Base-by-base conservation (phyloP, 441 rosid genomes). In the Erodium texanum region DNA sequence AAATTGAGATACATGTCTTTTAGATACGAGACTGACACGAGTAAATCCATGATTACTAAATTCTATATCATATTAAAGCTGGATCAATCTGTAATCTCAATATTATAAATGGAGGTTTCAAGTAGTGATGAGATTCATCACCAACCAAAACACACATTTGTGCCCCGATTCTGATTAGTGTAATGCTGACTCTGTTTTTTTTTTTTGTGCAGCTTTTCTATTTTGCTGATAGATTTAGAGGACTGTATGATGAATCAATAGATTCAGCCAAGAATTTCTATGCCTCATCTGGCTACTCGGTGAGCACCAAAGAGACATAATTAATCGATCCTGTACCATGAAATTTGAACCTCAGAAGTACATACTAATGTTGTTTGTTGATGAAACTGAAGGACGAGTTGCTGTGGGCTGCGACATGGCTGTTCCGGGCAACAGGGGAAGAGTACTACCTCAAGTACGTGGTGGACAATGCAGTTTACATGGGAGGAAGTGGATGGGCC, bases 401-500 rank as follows among this genome's bases (percentile, higher is more conserved):
- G 65, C 71, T 87, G 65, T 87, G 92, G 92, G 92, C 80, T 11
- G 86, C 87, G 2, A 59, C 81, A 18, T 87, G 92, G 92, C 68
- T 87, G 34, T 82, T 78, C 73, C 75, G 77, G 1, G 89, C 92
- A 62, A 87, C 82, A 0, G 78, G 80, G 1, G 88, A 87, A 7
- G 77, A 81, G 27, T 74, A 76, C 41, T 85, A 85, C 82, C 75
- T 87, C 73, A 82, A 81, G 73, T 85, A 87, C n/a, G 81, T 75
- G 43, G 50, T 80, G 16, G 79, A 85, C 68, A 87, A 87, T 38
- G 86, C 84, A 2, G 86, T 65, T n/a, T 77, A 79, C 75, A 78
- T 87, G 89, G 92, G 92, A 0, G 88, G 92, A 76, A 85, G 82
- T 14, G 83, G 88, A 16, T 85, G 88, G 87, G 86, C 87, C 12